Evolutionary conservation across 306 rosid species (phyloP).

Genomic region (Cicer judaicum): DNA sequence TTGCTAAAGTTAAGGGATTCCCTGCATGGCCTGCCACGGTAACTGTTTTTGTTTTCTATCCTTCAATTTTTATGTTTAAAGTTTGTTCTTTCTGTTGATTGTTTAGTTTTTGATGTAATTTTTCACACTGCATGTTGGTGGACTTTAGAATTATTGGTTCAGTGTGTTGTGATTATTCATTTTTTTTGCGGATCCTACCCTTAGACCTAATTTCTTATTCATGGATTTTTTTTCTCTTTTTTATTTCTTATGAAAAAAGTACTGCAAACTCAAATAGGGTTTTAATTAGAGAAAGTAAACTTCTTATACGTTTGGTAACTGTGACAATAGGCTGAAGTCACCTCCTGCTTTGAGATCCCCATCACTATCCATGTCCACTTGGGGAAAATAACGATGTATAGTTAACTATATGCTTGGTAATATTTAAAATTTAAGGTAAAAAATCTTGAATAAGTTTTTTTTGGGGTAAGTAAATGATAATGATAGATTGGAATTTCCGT

Average conservation of each 20-base stretch:
- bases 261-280: background rate
- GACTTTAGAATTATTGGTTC: conserved; percentile 35
- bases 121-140: conserved; percentile 46
- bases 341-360: conserved; percentile 13
- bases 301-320: background rate
- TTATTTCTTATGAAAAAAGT: background rate
- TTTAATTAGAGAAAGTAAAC: background rate
- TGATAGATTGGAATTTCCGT: background rate
- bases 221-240: background rate
- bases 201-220: background rate
- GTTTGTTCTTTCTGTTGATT: background rate
- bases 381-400: background rate
- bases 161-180: background rate
- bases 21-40: conserved; percentile 99
- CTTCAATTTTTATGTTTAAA: background rate
- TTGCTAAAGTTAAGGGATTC: conserved; percentile 92
- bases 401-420: background rate
- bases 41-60: conserved; percentile 24
- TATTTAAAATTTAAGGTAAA: conserved; percentile 4
- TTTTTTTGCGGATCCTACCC: conserved; percentile 45
- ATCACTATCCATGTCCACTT: background rate
- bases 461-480: background rate
- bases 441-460: background rate
- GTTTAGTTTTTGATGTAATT: conserved; percentile 12
- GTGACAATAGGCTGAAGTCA: conserved; percentile 15